Evolutionary conservation across 1,284 basidiomycete species (phyloP).

Genomic region (Vanrija sp.): DNA sequence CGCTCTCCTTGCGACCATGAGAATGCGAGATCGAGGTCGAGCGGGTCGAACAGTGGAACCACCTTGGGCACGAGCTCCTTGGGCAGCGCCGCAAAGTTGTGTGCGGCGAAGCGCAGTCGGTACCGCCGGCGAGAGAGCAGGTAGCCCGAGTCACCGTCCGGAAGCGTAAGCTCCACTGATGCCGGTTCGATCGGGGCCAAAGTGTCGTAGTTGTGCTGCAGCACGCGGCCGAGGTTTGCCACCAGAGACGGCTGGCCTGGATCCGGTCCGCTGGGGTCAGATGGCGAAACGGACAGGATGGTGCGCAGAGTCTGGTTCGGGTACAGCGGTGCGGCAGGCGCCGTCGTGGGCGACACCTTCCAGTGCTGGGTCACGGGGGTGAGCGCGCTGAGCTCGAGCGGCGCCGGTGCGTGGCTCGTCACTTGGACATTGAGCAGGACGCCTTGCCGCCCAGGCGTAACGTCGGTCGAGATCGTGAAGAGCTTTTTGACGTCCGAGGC

Average conservation of each 20-base stretch:
- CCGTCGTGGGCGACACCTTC: neutral
- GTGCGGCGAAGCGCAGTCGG: constrained; percentile 41
- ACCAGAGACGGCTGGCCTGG: constrained; percentile 23
- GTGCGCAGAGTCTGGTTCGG: constrained; percentile 34
- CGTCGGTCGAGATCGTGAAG: constrained; percentile 4
- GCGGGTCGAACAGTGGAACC: constrained; percentile 74
- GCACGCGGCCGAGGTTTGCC: constrained; percentile 24
- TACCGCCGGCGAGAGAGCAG: constrained; percentile 18
- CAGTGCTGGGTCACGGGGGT: constrained; percentile 9
- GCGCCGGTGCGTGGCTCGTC: constrained; percentile 7
- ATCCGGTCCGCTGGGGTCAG: constrained; percentile 4
- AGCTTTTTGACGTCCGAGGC: constrained; percentile 16
- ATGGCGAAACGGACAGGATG: constrained; percentile 10
- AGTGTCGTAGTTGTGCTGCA: constrained; percentile 20
- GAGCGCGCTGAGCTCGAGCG: constrained; percentile 3
- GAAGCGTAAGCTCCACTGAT: neutral
- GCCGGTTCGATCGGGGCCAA: constrained; percentile 5
- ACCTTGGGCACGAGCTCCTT: constrained; percentile 55
- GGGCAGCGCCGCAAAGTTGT: constrained; percentile 63
- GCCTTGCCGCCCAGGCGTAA: constrained; percentile 2
- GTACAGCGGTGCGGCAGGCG: constrained; percentile 6
- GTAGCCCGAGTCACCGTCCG: constrained; percentile 17
- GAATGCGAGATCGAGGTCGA: constrained; percentile 65
- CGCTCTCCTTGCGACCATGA: constrained; percentile 60
- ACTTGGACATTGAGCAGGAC: constrained; percentile 10